These are phyloP conservation scores for Pseudogymnoascus sp. DNA, from an alignment of 2,329 filamentous ascomycete genomes.

Conservation along the genomic window DNA sequence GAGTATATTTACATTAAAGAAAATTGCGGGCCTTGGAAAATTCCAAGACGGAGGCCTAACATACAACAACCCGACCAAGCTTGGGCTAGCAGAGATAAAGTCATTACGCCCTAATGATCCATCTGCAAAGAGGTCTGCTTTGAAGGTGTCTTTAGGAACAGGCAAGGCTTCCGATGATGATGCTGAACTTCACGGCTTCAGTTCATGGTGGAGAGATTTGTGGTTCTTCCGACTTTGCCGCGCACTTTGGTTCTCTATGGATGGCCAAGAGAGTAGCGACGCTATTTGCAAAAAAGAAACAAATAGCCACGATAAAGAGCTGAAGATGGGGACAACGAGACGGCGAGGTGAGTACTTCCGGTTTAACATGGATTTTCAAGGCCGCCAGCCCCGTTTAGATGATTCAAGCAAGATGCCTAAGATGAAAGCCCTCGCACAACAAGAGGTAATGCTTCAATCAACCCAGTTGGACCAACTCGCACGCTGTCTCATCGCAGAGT, in stretches of 20 bases:
- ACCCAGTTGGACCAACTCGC: conserved; percentile 18
- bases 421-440: conserved; percentile 14
- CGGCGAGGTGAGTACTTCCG: conserved; percentile 9
- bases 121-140: conserved; percentile 14
- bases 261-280: conserved; percentile 16
- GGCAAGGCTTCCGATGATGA: conserved; percentile 13
- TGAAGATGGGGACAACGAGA: conserved; percentile 11
- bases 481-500: conserved; percentile 18
- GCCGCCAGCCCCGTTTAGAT: conserved; percentile 3
- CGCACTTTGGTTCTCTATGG: conserved; percentile 17
- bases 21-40: conserved; percentile 17
- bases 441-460: conserved; percentile 14
- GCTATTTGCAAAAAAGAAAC: conserved; percentile 9
- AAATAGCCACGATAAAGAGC: conserved; percentile 5
- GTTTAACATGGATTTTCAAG: conserved; percentile 21
- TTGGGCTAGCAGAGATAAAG: conserved; percentile 18
- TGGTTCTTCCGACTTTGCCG: conserved; percentile 17
- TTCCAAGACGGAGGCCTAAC: conserved; percentile 22
- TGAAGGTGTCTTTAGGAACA: conserved; percentile 18
- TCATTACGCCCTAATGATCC: conserved; percentile 13
- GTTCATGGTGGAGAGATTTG: conserved; percentile 17
- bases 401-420: conserved; percentile 17
- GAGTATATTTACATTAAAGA: conserved; percentile 16
- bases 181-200: conserved; percentile 13
- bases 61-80: conserved; percentile 18